These are phyloP conservation scores for Cucurbita argyrosperma DNA, from an alignment of 306 rosid species.

Conservation along the genomic window DNA sequence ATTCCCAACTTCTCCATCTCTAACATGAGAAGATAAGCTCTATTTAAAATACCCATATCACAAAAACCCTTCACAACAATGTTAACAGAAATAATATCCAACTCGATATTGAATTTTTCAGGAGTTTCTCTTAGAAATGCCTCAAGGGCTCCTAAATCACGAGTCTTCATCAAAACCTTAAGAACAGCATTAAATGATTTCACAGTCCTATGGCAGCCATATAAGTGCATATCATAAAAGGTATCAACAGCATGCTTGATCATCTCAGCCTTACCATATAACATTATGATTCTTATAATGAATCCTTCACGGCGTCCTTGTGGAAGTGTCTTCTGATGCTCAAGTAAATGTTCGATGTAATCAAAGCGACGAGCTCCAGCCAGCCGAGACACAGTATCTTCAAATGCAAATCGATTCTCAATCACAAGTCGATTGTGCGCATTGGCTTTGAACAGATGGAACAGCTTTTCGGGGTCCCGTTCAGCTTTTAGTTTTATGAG, in stretches of 20 bases:
- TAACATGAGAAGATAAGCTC: conserved; percentile 44
- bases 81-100: conserved; percentile 41
- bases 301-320: conserved; percentile 72
- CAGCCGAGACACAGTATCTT: conserved; percentile 51
- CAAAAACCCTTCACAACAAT: conserved; percentile 48
- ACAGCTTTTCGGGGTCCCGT: conserved; percentile 47
- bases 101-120: conserved; percentile 17
- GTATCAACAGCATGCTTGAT: conserved; percentile 39
- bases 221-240: conserved; percentile 42
- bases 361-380: conserved; percentile 64
- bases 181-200: conserved; percentile 63
- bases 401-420: conserved; percentile 51
- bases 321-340: conserved; percentile 54
- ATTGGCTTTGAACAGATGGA: conserved; percentile 47
- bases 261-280: conserved; percentile 74
- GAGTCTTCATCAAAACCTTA: conserved; percentile 35
- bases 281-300: conserved; percentile 41
- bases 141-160: conserved; percentile 18
- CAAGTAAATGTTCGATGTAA: conserved; percentile 47
- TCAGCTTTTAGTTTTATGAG: conserved; percentile 45
- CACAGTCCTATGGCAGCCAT: conserved; percentile 40
- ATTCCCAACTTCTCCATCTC: conserved; percentile 35
- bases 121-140: conserved; percentile 17
- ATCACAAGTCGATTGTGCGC: conserved; percentile 43
- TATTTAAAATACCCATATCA: conserved; percentile 21